phyloP scores from a whole-genome alignment of 1,284 basidiomycete genomes.

The Gomphus bonarii region DNA sequence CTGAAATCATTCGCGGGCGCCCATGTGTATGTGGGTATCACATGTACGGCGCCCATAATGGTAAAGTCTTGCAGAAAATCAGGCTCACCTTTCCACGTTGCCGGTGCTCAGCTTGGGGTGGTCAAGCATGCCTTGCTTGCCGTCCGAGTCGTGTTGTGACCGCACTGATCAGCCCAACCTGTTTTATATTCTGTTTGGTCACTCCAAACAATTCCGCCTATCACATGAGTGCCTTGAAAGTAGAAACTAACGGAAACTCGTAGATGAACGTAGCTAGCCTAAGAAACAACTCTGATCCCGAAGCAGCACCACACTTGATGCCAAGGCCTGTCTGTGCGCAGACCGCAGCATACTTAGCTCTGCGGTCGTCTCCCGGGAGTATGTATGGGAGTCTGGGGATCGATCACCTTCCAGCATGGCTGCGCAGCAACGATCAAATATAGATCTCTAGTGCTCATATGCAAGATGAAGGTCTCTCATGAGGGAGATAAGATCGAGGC shows the following conservation, averaged over 20 bases:
- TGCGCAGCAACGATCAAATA: no score
- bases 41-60: background rate
- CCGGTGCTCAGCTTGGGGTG: background rate
- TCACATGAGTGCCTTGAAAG: slow-evolving; percentile 3
- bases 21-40: background rate
- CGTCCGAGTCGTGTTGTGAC: background rate
- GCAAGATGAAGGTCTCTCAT: no score
- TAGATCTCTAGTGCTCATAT: no score
- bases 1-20: background rate
- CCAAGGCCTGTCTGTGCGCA: background rate
- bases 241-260: background rate
- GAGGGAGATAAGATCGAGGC: no score
- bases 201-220: slow-evolving; percentile 8
- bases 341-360: background rate
- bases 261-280: background rate
- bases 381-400: no score
- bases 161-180: background rate
- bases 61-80: background rate
- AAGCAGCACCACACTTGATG: background rate
- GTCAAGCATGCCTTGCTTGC: slow-evolving; percentile 1
- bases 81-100: slow-evolving; percentile 2
- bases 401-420: no score
- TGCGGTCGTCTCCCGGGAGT: background rate
- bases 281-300: background rate
- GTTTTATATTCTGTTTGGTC: slow-evolving; percentile 6